Percentiles rank a stretch among this genome's conserved stretches.
phyloP scores from a whole-genome alignment of 352 stramenopile genomes.

The Phytophthora brassicae region DNA sequence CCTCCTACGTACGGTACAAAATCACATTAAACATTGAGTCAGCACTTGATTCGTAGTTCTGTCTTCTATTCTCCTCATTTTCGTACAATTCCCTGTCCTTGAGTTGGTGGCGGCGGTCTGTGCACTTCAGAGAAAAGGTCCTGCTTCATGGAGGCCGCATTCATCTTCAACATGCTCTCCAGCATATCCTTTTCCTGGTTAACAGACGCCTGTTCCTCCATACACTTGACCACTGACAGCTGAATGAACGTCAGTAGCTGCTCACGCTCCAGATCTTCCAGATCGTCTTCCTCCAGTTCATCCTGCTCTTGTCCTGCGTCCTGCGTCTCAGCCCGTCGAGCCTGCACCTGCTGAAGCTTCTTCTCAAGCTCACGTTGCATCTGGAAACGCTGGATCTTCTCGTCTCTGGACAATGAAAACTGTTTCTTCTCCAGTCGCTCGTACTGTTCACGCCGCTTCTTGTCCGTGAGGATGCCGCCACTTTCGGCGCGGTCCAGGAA shows the following conservation, averaged over 20 bases:
- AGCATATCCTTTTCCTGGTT: slow-evolving; percentile 85
- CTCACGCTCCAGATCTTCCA: slow-evolving; percentile 79
- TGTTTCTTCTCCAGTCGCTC: slow-evolving; percentile 68
- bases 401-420: slow-evolving; percentile 68
- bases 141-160: slow-evolving; percentile 51
- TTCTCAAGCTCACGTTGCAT: slow-evolving; percentile 75
- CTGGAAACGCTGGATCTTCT: slow-evolving; percentile 84
- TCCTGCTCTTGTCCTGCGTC: slow-evolving; percentile 11
- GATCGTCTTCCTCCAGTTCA: slow-evolving; percentile 50
- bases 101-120: slow-evolving; percentile 50
- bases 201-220: slow-evolving; percentile 75
- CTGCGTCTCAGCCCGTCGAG: slow-evolving; percentile 38
- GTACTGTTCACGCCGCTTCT: slow-evolving; percentile 76
- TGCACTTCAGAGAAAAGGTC: slow-evolving; percentile 77
- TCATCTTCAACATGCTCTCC: slow-evolving; percentile 87
- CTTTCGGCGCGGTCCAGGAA: slow-evolving; percentile 74
- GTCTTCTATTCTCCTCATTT: background rate
- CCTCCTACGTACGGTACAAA: slow-evolving; percentile 58
- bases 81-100: slow-evolving; percentile 81
- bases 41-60: background rate
- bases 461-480: slow-evolving; percentile 60
- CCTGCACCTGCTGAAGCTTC: slow-evolving; percentile 61
- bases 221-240: slow-evolving; percentile 69
- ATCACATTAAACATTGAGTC: slow-evolving; percentile 3
- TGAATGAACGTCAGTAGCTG: slow-evolving; percentile 84